Conservation (phyloP, 345 rosid species). For the Geranium rotundifolium region DNA sequence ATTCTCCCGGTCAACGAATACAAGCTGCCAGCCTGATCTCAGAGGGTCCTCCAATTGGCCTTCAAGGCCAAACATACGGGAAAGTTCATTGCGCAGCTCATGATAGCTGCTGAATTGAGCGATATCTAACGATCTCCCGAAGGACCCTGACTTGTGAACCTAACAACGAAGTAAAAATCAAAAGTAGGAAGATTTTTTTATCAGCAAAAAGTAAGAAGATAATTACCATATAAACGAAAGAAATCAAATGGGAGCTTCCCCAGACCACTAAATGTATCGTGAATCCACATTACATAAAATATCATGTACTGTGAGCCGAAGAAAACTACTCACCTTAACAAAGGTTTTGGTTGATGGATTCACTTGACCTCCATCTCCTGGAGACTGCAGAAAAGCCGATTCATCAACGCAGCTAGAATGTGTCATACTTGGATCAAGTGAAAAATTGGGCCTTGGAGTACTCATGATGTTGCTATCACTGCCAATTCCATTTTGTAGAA, state of each 20-base stretch:
- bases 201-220: too few species aligned
- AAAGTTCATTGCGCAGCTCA: constrained; percentile 86
- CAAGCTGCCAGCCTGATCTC: constrained; percentile 99
- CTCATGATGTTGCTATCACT: constrained; percentile 52
- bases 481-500: constrained; percentile 72
- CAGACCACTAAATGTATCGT: too few species aligned
- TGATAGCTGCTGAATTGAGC: constrained; percentile 90
- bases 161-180: constrained; percentile 5
- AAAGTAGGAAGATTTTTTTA: too few species aligned
- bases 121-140: constrained; percentile 85
- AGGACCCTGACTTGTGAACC: constrained; percentile 92
- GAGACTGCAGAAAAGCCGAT: constrained; percentile 64
- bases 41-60: constrained; percentile 98
- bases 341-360: constrained; percentile 60
- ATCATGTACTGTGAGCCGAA: neutral
- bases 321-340: constrained; percentile 56
- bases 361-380: constrained; percentile 52
- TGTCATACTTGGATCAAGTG: constrained; percentile 58
- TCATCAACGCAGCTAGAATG: constrained; percentile 71
- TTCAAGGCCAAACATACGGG: constrained; percentile 96
- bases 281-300: neutral
- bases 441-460: constrained; percentile 46
- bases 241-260: neutral
- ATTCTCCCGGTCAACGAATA: constrained; percentile 99
- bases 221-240: too few species aligned